Evolutionary conservation across 1,284 basidiomycete species (phyloP), one percentile per base, ranked within the genome.

Genomic region (Leccinum subfulvum): DNA sequence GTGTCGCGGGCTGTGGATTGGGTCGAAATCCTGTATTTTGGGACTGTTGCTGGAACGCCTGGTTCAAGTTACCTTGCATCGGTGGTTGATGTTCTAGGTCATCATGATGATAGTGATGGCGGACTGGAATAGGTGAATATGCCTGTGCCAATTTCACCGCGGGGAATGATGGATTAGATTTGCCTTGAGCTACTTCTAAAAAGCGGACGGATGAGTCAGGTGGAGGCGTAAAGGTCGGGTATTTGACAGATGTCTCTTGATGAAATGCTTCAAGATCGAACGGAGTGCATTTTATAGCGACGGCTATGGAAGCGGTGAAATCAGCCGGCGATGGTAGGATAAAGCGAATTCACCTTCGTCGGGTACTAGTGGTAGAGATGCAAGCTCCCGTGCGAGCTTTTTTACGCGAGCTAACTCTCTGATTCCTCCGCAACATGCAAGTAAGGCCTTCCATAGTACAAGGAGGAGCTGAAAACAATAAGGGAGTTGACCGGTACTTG

Each of bases 371-470:
- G 87, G 84, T 26, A 96, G 79, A 1, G 88, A 89, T 26, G 84
- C 87, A 68, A 97, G 82, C 70, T 98, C 94, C 61, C 97, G 85
- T 1, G 93, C 87, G 3, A 98, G 81, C 56, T 84, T 88, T 79
- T 97, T 97, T 59, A 92, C 94, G 56, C 94, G 86, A 8, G 81
- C 81, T 30, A 95, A 84, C 68, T 99, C 97, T 63, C 90, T 86
- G 67, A 96, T 84, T 3, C 97, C 97, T 35, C 97, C 97, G 68
- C 96, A 90, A 74, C 94, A 97, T 35, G 93, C 90, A 39, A 99
- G 81, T 33, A 99, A 79, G 0, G 93, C 90, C 77, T 99, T 99
- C 97, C 97, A 99, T 1, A 98, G 80, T 1, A 99, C 85, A n/a
- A 99, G 84, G 16, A 99, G 84, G 3, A 99, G 84, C 93, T 95